Evolutionary conservation across 768 basidiomycete genomes (phyloP).

Genomic region (Boletus subcaerulescens): DNA sequence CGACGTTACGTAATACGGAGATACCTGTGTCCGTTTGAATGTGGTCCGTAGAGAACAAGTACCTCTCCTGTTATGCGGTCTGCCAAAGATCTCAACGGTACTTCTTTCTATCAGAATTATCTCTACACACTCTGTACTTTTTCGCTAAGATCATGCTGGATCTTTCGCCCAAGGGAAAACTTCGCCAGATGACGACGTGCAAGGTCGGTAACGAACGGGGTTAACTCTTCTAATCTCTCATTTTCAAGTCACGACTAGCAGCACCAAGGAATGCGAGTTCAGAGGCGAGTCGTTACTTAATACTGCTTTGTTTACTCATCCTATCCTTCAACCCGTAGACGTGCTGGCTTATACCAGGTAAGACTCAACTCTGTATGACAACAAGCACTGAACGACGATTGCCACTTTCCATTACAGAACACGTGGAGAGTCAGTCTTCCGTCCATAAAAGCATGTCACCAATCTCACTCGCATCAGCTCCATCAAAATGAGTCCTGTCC

Average conservation of each 20-base stretch:
- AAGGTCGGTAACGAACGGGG: constrained; percentile 52
- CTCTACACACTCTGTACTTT: too few relatives aligned
- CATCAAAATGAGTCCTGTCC: constrained; percentile 69
- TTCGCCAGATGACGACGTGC: constrained; percentile 95
- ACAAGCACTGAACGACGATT: background rate
- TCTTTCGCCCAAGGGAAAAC: too few relatives aligned
- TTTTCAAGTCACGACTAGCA: constrained; percentile 65
- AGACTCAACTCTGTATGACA: constrained; percentile 13
- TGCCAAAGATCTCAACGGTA: too few relatives aligned
- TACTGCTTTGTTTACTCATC: constrained; percentile 87
- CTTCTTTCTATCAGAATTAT: too few relatives aligned
- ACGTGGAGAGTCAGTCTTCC: too few relatives aligned
- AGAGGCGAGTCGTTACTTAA: constrained; percentile 78
- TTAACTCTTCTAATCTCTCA: background rate
- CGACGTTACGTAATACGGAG: background rate
- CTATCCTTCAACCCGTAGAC: constrained; percentile 84
- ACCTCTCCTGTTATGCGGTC: too few relatives aligned
- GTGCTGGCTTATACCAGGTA: constrained; percentile 76
- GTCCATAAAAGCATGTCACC: too few relatives aligned
- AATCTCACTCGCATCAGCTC: too few relatives aligned
- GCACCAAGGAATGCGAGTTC: constrained; percentile 68
- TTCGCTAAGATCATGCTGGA: too few relatives aligned
- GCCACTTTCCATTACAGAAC: constrained; percentile 42
- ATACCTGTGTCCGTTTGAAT: background rate
- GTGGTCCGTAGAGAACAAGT: background rate